phyloP scores from a whole-genome alignment of 305 asterid species.

The Fraxinus sp. region DNA sequence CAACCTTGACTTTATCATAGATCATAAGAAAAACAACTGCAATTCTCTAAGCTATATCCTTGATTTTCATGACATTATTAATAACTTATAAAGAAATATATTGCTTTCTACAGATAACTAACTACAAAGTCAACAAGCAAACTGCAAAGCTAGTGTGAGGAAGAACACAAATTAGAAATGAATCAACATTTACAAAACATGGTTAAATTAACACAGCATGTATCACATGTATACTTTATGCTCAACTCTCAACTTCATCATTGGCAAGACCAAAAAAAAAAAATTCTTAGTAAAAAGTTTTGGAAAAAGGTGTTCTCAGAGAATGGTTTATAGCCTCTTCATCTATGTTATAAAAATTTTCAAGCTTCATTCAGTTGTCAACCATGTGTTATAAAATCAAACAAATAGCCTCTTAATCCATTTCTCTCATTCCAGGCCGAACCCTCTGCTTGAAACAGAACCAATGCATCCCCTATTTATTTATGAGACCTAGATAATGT shows the following conservation, averaged over 20 bases:
- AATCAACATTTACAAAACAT: constrained; percentile 3
- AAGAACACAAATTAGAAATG: not conserved
- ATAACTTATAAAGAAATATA: not conserved
- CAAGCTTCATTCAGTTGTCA: not conserved
- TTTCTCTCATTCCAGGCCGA: constrained; percentile 12
- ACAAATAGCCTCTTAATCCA: not conserved
- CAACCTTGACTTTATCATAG: not conserved
- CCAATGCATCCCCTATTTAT: not conserved
- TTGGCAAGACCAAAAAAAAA: not conserved
- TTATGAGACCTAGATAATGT: not conserved
- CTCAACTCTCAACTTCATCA: constrained; percentile 14
- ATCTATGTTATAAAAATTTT: not conserved
- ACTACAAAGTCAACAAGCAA: not conserved
- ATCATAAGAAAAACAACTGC: not conserved
- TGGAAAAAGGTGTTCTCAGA: not conserved
- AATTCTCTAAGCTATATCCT: not conserved
- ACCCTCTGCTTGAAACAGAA: constrained; percentile 6
- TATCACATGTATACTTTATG: not conserved
- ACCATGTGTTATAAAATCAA: not conserved
- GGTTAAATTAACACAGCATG: not conserved
- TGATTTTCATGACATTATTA: not conserved
- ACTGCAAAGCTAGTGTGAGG: not conserved
- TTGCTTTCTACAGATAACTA: not conserved
- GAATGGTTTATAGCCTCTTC: not conserved
- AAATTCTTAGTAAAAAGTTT: not conserved